Conservation (phyloP, 106 monocot genomes). For the Ottelia alismoides region DNA sequence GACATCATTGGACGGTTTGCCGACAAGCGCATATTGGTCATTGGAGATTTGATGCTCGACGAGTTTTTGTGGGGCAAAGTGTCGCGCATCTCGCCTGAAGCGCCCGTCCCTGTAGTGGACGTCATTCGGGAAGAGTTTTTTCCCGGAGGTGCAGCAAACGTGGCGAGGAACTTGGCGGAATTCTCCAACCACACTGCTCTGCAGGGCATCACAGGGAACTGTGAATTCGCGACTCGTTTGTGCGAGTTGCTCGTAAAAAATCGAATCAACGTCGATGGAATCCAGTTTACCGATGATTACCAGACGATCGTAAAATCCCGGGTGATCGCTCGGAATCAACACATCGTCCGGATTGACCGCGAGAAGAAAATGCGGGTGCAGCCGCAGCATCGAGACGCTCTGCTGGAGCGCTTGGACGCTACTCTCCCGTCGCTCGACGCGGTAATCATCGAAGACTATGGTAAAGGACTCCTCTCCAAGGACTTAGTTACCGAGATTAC, state of each 20-base stretch:
- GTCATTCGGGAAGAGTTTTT: neutral
- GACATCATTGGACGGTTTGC: no score
- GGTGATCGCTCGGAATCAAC: neutral
- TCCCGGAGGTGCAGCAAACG: neutral
- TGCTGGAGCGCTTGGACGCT: neutral
- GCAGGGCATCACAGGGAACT: neutral
- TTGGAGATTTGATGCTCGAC: neutral
- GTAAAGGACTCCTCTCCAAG: neutral
- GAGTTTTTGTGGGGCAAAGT: neutral
- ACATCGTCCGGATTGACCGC: neutral
- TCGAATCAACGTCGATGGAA: neutral
- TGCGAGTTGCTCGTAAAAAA: neutral
- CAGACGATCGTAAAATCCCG: neutral
- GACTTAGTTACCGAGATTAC: neutral
- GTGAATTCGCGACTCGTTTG: neutral
- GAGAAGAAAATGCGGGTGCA: no score
- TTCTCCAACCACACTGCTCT: neutral
- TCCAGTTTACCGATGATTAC: neutral
- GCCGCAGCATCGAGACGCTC: neutral
- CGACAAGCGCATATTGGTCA: neutral
- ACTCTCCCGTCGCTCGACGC: neutral
- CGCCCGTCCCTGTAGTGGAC: neutral
- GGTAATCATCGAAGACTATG: neutral
- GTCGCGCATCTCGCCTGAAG: neutral
- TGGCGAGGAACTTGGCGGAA: neutral